These are phyloP conservation scores for Fusarium musae DNA, from an alignment of 2,329 filamentous ascomycete species.

Conservation along the genomic window DNA sequence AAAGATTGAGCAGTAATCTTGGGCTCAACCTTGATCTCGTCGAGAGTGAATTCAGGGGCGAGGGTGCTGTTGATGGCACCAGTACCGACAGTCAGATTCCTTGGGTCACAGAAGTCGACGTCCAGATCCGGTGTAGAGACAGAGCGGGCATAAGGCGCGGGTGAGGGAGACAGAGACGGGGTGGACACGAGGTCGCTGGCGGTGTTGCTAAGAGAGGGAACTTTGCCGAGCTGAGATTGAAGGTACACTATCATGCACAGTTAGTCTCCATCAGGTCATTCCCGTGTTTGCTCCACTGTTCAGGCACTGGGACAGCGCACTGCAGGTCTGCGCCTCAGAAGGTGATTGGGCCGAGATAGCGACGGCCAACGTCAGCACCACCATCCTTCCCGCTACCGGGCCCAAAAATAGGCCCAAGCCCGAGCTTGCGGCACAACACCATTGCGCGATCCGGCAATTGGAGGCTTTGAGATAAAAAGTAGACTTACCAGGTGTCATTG, in stretches of 20 bases:
- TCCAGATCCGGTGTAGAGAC: slow-evolving; percentile 73
- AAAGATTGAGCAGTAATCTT: slow-evolving; percentile 61
- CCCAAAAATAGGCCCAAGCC: slow-evolving; percentile 39
- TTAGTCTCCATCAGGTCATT: slow-evolving; percentile 48
- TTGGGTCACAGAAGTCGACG: slow-evolving; percentile 90
- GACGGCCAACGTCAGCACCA: slow-evolving; percentile 34
- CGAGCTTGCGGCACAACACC: slow-evolving; percentile 20
- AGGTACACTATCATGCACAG: slow-evolving; percentile 59
- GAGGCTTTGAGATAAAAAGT: slow-evolving; percentile 2
- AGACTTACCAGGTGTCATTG: slow-evolving; percentile 88
- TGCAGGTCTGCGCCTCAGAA: slow-evolving; percentile 31
- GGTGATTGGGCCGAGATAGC: slow-evolving; percentile 26
- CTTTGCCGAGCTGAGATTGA: slow-evolving; percentile 57
- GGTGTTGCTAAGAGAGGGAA: slow-evolving; percentile 71
- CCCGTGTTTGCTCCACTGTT: slow-evolving; percentile 41
- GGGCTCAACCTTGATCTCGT: slow-evolving; percentile 66
- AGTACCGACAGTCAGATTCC: slow-evolving; percentile 81
- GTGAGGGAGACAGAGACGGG: slow-evolving; percentile 87
- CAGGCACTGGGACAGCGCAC: slow-evolving; percentile 34
- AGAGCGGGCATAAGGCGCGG: slow-evolving; percentile 79
- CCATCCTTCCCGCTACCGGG: slow-evolving; percentile 16
- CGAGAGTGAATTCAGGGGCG: slow-evolving; percentile 72
- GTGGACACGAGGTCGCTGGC: slow-evolving; percentile 78
- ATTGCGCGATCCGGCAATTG: slow-evolving; percentile 16
- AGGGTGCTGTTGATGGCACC: slow-evolving; percentile 61